Evolutionary conservation across 2,329 filamentous ascomycete genomes (phyloP).

Genomic region (Pseudopyrenochaeta lycopersici): DNA sequence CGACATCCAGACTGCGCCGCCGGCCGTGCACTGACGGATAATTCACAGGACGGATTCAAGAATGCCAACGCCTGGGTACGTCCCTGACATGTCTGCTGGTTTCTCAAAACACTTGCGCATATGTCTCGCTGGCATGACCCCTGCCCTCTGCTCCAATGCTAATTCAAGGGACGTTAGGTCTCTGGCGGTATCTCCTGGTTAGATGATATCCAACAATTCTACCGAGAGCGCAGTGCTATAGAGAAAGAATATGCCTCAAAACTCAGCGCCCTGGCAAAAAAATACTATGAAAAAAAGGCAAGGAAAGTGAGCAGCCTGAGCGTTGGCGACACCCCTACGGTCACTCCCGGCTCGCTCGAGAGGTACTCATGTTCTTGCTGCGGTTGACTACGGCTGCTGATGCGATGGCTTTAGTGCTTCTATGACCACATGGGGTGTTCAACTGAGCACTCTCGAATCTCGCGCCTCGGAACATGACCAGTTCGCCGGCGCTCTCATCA

Average conservation of each 20-base stretch:
- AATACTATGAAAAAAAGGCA: slow-evolving; percentile 96
- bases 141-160: slow-evolving; percentile 25
- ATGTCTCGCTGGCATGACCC: slow-evolving; percentile 16
- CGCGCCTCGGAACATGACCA: slow-evolving; percentile 89
- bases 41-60: slow-evolving; percentile 88
- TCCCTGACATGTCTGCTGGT: slow-evolving; percentile 16
- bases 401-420: slow-evolving; percentile 71
- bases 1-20: slow-evolving; percentile 20
- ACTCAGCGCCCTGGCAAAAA: slow-evolving; percentile 86
- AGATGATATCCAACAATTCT: slow-evolving; percentile 96
- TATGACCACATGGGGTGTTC: slow-evolving; percentile 95
- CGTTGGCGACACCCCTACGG: slow-evolving; percentile 89
- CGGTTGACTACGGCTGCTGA: slow-evolving; percentile 4
- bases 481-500: slow-evolving; percentile 79
- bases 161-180: slow-evolving; percentile 60
- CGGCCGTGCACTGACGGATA: slow-evolving; percentile 36
- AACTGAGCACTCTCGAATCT: slow-evolving; percentile 87
- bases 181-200: slow-evolving; percentile 90
- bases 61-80: slow-evolving; percentile 87
- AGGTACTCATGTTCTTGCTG: slow-evolving; percentile 61
- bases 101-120: not conserved
- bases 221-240: slow-evolving; percentile 90
- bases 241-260: slow-evolving; percentile 97
- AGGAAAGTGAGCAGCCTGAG: slow-evolving; percentile 87
- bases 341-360: slow-evolving; percentile 95